Percentiles rank a stretch among this genome's conserved stretches.
Conservation (phyloP, 257 asterid genomes). For the Lantana camara region DNA sequence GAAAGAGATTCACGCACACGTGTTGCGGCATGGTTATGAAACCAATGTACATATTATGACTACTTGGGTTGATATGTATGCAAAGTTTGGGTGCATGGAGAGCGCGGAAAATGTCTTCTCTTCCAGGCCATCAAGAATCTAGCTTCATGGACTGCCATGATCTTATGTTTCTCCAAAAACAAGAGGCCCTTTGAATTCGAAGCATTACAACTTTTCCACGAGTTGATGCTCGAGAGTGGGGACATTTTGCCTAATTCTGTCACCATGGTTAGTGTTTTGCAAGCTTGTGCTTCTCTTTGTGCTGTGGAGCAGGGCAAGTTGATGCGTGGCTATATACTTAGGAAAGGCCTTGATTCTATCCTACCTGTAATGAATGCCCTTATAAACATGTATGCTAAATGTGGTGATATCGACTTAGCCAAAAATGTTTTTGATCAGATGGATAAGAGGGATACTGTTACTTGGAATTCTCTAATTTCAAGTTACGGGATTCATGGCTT, state of each 20-base stretch:
- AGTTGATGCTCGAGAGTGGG: conserved; percentile 57
- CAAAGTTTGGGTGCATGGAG: conserved; percentile 63
- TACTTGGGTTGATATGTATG: conserved; percentile 83
- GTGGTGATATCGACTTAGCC: conserved; percentile 67
- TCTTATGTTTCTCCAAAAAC: conserved; percentile 74
- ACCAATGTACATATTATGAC: conserved; percentile 75
- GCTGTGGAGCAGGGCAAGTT: conserved; percentile 90
- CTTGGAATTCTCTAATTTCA: conserved; percentile 92
- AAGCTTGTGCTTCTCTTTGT: conserved; percentile 78
- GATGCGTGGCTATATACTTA: conserved; percentile 70
- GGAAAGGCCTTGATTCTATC: conserved; percentile 79
- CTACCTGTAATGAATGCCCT: conserved; percentile 82
- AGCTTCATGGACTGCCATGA: conserved; percentile 95
- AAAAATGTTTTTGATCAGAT: conserved; percentile 61
- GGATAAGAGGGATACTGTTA: conserved; percentile 63
- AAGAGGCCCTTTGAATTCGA: too few relatives aligned
- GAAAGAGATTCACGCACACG: conserved; percentile 76
- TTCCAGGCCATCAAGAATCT: conserved; percentile 69
- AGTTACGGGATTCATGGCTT: conserved; percentile 75
- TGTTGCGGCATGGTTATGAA: conserved; percentile 78
- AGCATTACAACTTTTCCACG: conserved; percentile 66
- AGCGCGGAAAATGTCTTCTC: conserved; percentile 57
- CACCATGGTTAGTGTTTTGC: conserved; percentile 92
- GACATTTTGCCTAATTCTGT: conserved; percentile 78
- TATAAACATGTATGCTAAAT: conserved; percentile 78